Base-by-base conservation (phyloP, 2,329 filamentous ascomycete genomes). In the Venturia nashicola region DNA sequence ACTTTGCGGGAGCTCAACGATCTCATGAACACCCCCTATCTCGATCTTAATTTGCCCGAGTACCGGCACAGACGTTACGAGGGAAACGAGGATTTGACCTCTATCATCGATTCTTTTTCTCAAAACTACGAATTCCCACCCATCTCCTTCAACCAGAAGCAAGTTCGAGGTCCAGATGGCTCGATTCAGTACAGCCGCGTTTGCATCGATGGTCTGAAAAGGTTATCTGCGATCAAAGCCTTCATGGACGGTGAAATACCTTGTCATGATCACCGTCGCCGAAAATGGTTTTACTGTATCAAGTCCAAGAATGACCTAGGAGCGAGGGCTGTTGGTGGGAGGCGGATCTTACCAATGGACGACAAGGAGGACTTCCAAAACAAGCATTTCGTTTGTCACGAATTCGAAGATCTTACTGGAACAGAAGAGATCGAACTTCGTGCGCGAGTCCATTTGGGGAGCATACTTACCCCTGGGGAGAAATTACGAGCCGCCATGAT, bases 201-300 rank as follows among this genome's bases (percentile, higher is more conserved):
- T 20, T 79, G 77, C 65, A 74, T 80, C 9, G 77, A 80, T 68
- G 79, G 79, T 4, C 80, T 80, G 68, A 78, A 81, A 67, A 75
- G 79, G 16, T 68, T 81, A 5, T 76, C 77, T 1, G 79, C 78
- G 1, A 70, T 80, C 18, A 68, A 70, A 16, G 76, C 75, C 20
- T 81, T 80, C 61, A 73, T 79, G 66, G 73, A 72, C 27, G 79
- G 78, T 2, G 67, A 74, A 32, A 77, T 81, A 51, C 75, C 76
- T 4, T 77, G 77, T 61, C 70, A 73, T 27, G 78, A 80, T 59
- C 68, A 71, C 32, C 70, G 70, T 4, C 71, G 73, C 11, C 72
- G 74, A 61, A 78, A 76, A 68, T 80, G 77, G 78, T 78, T 70
- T 51, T 61, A 44, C 44, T 3, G 16, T 46, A 11, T 40, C n/a